Evolutionary conservation across 2,329 filamentous ascomycete genomes (phyloP), one percentile per base, ranked within the genome.

Genomic region (Sporothrix humicola): DNA sequence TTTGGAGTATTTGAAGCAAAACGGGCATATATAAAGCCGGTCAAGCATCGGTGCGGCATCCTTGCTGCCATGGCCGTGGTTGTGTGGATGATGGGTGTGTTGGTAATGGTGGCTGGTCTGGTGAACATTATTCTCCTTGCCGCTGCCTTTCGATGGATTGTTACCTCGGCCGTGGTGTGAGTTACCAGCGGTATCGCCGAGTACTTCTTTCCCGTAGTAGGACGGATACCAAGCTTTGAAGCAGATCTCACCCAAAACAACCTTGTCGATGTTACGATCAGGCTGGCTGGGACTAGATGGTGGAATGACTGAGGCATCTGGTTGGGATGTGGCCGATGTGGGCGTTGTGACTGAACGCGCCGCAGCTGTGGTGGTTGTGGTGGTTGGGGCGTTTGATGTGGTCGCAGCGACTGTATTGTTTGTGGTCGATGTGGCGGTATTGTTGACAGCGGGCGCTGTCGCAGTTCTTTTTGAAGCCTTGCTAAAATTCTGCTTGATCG

Each of bases 151-250:
- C 44, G 65, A n/a, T 69, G 59, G 37, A 63, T 42, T 52, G 23
- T 42, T 23, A 15, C 66, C 59, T 5, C 58, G 72, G 17, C 23
- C 54, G 26, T 76, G 76, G 72, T 74, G 74, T 20, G 74, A 76
- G 73, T 78, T 79, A 26, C 79, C 79, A 2, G 82, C 77, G 3
- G 81, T 78, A 72, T 89, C 87, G 13, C 88, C 88, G 4, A 91
- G 82, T 8, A 90, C 84, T 73, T 91, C 94, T 85, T 88, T 97
- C 83, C 85, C 86, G 81, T 98, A 97, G 81, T 95, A 96, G 17
- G 93, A 97, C 8, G 94, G 93, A 81, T 96, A 98, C 94, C 95
- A 97, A 2, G 95, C 92, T 78, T 91, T 90, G 83, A 98, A 97
- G 78, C 91, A 90, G 46, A 96, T 86, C 78, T 94, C 90, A 4